Conservation (phyloP, 1,284 basidiomycete species). For the Microbotryum scabiosae region DNA sequence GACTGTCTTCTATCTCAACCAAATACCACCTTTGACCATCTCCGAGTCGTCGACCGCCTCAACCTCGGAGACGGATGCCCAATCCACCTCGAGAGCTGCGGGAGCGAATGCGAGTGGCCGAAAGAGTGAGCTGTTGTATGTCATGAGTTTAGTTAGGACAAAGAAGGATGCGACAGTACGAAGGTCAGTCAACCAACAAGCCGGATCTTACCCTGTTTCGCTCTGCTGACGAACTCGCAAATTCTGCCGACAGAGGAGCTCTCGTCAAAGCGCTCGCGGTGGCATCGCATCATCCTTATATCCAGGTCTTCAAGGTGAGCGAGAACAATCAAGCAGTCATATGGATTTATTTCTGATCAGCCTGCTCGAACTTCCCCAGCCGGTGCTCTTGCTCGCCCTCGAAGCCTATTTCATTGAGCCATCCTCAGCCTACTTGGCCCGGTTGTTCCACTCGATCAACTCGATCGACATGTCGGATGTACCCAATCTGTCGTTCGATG, state of each 20-base stretch:
- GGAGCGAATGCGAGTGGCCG: not conserved
- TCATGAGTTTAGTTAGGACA: conserved; percentile 88
- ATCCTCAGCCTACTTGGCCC: conserved; percentile 74
- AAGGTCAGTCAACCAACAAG: conserved; percentile 49
- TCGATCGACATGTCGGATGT: conserved; percentile 75
- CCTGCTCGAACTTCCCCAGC: conserved; percentile 46
- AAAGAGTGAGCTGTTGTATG: conserved; percentile 62
- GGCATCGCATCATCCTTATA: conserved; percentile 87
- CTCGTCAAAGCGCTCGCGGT: conserved; percentile 94
- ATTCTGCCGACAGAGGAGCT: conserved; percentile 59
- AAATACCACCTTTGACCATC: conserved; percentile 76
- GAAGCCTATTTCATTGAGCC: conserved; percentile 90
- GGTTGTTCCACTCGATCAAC: conserved; percentile 87
- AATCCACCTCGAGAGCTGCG: not conserved
- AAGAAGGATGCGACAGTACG: conserved; percentile 83
- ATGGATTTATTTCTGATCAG: not conserved
- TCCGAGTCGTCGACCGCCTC: conserved; percentile 41
- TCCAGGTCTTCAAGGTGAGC: conserved; percentile 90
- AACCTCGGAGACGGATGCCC: not conserved
- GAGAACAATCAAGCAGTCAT: no score
- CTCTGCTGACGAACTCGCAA: no score
- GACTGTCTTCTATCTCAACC: conserved; percentile 97
- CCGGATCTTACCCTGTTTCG: not conserved
- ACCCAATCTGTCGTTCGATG: conserved; percentile 65
- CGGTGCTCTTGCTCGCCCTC: conserved; percentile 82